Evolutionary conservation across 768 basidiomycete genomes (phyloP).

Genomic region (Candolleomyces aberdarensis): DNA sequence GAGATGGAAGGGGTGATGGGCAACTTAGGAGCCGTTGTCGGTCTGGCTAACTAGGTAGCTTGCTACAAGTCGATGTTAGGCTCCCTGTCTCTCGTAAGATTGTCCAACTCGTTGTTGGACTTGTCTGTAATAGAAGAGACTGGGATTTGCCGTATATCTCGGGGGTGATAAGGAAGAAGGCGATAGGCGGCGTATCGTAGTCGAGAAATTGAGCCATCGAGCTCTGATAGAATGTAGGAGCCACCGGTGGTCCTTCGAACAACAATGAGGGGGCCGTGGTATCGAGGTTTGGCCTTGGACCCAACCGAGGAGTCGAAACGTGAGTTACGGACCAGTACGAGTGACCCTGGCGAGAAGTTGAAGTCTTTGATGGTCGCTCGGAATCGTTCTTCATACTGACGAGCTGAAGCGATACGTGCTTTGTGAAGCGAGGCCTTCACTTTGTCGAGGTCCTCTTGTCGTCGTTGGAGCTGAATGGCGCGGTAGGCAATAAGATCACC

Average conservation of each 20-base stretch:
- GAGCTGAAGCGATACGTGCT: slow-evolving; percentile 2
- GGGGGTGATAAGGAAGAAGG: slow-evolving; percentile 18
- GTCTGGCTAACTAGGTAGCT: too few species aligned
- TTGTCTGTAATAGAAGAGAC: not conserved
- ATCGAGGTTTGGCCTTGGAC: slow-evolving; percentile 30
- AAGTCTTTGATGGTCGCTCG: slow-evolving; percentile 11
- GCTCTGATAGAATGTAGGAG: slow-evolving; percentile 27
- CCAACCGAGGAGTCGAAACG: slow-evolving; percentile 23
- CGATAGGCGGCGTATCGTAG: slow-evolving; percentile 15
- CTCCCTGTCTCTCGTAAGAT: not conserved
- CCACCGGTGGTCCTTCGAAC: slow-evolving; percentile 23
- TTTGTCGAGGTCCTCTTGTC: slow-evolving; percentile 16
- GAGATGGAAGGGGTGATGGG: too few species aligned
- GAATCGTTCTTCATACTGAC: slow-evolving; percentile 23
- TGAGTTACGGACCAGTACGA: slow-evolving; percentile 35
- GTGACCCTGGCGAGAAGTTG: too few species aligned
- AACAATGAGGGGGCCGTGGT: slow-evolving; percentile 35
- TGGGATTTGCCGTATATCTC: not conserved
- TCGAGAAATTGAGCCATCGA: slow-evolving; percentile 25
- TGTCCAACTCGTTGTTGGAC: not conserved
- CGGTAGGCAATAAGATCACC: slow-evolving; percentile 18
- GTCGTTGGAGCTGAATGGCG: slow-evolving; percentile 21
- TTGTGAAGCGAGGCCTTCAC: slow-evolving; percentile 14
- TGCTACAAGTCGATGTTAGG: too few species aligned
- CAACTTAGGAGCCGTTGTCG: too few species aligned